These are phyloP conservation scores for Hyaloscypha hepaticicola DNA, from an alignment of 495 filamentous ascomycete genomes.

Conservation along the genomic window DNA sequence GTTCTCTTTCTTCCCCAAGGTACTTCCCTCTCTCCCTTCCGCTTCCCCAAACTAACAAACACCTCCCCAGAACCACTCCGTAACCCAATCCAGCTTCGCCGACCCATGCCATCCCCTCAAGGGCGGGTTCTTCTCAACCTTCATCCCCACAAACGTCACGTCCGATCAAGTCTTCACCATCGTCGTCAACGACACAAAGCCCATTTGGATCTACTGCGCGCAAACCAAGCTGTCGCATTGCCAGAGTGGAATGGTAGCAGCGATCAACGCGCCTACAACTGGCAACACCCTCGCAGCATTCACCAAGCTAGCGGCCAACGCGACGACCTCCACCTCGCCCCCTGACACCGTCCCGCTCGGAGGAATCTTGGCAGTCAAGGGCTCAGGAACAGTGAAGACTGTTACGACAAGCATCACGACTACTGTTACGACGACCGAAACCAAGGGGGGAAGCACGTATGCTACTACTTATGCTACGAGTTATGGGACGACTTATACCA, in stretches of 20 bases:
- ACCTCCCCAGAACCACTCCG: slow-evolving; percentile 56
- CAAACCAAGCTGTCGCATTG: slow-evolving; percentile 58
- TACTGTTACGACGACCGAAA: slow-evolving; percentile 4
- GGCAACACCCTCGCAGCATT: slow-evolving; percentile 41
- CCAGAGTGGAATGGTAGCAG: slow-evolving; percentile 59
- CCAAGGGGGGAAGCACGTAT: slow-evolving; percentile 3
- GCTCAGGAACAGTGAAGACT: neutral
- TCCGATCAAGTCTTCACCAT: slow-evolving; percentile 56
- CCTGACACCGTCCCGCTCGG: slow-evolving; percentile 33
- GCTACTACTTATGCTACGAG: slow-evolving; percentile 10
- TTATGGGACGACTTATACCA: slow-evolving; percentile 16
- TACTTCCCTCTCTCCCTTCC: neutral
- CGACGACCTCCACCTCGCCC: slow-evolving; percentile 38
- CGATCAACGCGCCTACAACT: slow-evolving; percentile 30
- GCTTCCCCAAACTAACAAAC: neutral
- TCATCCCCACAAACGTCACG: slow-evolving; percentile 41
- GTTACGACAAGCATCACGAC: neutral
- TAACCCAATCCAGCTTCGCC: slow-evolving; percentile 67
- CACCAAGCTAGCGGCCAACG: slow-evolving; percentile 35
- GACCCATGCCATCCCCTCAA: slow-evolving; percentile 52
- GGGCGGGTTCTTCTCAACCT: slow-evolving; percentile 44
- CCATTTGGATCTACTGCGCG: slow-evolving; percentile 66
- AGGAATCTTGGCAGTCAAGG: slow-evolving; percentile 31
- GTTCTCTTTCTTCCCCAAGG: slow-evolving; percentile 28
- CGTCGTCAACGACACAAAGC: slow-evolving; percentile 60